Percentiles rank a stretch among this genome's conserved stretches.
phyloP scores from a whole-genome alignment of 371 early-diverging fungal species.

The Sporodiniella umbellata region DNA sequence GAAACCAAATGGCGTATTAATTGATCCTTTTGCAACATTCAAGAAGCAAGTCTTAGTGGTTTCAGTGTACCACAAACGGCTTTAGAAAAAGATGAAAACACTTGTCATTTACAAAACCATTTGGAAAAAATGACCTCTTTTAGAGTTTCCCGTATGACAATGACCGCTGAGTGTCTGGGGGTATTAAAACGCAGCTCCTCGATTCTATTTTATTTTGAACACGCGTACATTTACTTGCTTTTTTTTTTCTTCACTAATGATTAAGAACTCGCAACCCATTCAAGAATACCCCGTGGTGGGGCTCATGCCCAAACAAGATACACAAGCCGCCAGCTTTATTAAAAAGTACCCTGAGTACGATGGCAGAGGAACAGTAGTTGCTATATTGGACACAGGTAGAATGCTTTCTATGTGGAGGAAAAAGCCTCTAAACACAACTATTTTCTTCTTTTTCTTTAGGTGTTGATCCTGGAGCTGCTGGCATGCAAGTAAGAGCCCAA shows the following conservation, averaged over 20 bases:
- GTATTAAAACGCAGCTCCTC: no score
- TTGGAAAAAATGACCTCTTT: no score
- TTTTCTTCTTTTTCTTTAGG: slow-evolving; percentile 29
- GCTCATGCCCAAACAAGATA: slow-evolving; percentile 77
- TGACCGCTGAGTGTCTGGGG: no score
- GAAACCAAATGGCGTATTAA: no score
- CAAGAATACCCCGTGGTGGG: slow-evolving; percentile 67
- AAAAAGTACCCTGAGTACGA: slow-evolving; percentile 84
- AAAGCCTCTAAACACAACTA: background rate
- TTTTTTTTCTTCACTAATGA: background rate
- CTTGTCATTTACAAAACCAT: no score
- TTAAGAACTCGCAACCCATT: slow-evolving; percentile 38
- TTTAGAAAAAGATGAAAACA: no score
- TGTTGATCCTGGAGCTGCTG: slow-evolving; percentile 90
- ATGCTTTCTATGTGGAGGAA: background rate
- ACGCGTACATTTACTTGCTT: slow-evolving; percentile 1
- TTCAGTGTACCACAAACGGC: no score
- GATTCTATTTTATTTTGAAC: background rate
- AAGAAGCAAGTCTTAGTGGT: no score
- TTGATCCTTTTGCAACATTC: no score
- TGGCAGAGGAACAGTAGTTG: slow-evolving; percentile 87
- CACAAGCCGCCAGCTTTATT: slow-evolving; percentile 80
- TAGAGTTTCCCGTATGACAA: no score
- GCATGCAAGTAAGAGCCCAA: slow-evolving; percentile 54
- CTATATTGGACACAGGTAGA: slow-evolving; percentile 84